Percentiles rank a stretch among this genome's conserved stretches.
These are phyloP conservation scores for Filosporella fistucella DNA, from an alignment of 495 filamentous ascomycete species.

Conservation along the genomic window DNA sequence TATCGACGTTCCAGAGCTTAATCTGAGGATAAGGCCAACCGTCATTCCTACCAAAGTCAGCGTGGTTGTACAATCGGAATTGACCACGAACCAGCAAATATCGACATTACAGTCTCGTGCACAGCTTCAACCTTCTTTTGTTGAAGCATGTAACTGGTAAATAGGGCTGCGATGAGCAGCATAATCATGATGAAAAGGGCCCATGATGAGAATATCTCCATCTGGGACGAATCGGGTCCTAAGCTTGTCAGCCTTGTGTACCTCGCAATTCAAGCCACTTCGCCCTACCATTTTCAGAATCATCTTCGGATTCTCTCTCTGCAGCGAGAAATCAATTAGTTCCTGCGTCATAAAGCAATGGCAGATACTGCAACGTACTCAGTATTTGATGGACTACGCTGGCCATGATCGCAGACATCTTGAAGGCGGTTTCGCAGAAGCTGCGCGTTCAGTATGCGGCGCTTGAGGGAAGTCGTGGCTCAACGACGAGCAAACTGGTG, in stretches of 20 bases:
- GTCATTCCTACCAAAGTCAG: conserved; percentile 70
- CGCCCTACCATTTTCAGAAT: conserved; percentile 43
- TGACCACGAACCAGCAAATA: conserved; percentile 77
- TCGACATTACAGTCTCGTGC: conserved; percentile 96
- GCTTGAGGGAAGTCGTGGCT: conserved; percentile 14
- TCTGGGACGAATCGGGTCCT: conserved; percentile 52
- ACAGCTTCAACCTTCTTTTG: conserved; percentile 93
- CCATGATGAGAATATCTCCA: conserved; percentile 94
- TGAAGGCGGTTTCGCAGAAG: neutral
- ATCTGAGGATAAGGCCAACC: conserved; percentile 82
- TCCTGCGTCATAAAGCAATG: neutral
- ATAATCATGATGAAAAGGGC: conserved; percentile 93
- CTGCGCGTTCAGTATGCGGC: neutral
- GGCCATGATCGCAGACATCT: conserved; percentile 15
- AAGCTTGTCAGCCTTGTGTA: conserved; percentile 14
- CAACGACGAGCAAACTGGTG: conserved; percentile 21
- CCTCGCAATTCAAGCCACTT: neutral
- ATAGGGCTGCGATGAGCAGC: conserved; percentile 88
- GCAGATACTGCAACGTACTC: conserved; percentile 15
- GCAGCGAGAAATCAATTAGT: conserved; percentile 5
- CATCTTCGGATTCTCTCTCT: conserved; percentile 46
- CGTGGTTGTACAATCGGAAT: neutral
- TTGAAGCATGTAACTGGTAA: conserved; percentile 94
- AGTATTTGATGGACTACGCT: conserved; percentile 16
- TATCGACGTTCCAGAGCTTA: conserved; percentile 74